Evolutionary conservation across 1,139 yeast genomes (phyloP).

Genomic region (Pichia cactophila): DNA sequence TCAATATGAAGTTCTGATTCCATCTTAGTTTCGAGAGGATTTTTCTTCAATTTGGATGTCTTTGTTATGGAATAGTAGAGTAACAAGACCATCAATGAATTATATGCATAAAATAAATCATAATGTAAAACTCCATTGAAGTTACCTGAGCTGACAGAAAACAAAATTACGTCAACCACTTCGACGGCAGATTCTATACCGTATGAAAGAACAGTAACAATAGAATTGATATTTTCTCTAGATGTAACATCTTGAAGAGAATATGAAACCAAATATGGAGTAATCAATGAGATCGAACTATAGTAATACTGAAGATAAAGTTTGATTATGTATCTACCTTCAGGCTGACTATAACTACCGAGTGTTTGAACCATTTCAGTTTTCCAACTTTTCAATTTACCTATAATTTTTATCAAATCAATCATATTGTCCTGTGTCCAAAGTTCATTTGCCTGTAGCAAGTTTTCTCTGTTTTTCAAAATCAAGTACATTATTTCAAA

Average conservation of each 20-base stretch:
- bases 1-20: conserved; percentile 17
- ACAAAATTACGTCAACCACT: conserved; percentile 23
- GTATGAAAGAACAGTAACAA: conserved; percentile 24
- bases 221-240: conserved; percentile 21
- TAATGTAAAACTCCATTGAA: conserved; percentile 29
- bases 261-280: conserved; percentile 30
- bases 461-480: conserved; percentile 25
- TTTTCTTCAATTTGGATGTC: not conserved
- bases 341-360: not conserved
- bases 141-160: conserved; percentile 19
- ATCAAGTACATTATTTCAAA: conserved; percentile 27
- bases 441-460: conserved; percentile 22
- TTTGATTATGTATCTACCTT: conserved; percentile 26
- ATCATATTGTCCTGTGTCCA: conserved; percentile 27
- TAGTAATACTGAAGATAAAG: conserved; percentile 28
- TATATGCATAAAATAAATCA: conserved; percentile 31
- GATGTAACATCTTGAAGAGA: conserved; percentile 14
- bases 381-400: conserved; percentile 18
- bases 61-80: conserved; percentile 26
- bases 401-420: conserved; percentile 25
- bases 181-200: conserved; percentile 29
- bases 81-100: conserved; percentile 28
- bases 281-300: conserved; percentile 26
- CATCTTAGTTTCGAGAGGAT: not conserved
- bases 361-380: conserved; percentile 13